Evolutionary conservation across 1,284 basidiomycete species (phyloP).

Genomic region (Phlebopus sp.): DNA sequence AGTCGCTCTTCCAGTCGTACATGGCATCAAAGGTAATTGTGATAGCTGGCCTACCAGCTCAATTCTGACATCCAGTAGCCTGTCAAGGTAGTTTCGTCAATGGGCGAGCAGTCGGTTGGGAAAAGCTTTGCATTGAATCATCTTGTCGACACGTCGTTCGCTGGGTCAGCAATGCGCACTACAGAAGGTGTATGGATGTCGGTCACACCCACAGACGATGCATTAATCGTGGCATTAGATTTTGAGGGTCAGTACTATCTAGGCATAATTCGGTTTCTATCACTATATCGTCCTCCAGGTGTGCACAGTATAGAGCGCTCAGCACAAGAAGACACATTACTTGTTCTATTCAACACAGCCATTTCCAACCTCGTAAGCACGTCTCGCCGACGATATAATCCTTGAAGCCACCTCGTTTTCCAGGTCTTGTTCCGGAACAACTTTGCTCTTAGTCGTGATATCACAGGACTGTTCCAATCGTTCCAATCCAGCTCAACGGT

Average conservation of each 20-base stretch:
- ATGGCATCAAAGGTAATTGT: constrained; percentile 50
- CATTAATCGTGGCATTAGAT: constrained; percentile 57
- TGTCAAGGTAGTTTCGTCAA: constrained; percentile 62
- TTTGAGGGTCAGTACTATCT: constrained; percentile 49
- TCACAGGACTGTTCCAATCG: constrained; percentile 58
- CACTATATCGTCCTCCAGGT: constrained; percentile 34
- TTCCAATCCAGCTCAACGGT: constrained; percentile 62
- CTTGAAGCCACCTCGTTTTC: not conserved
- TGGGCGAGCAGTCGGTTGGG: constrained; percentile 68
- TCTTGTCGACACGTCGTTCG: constrained; percentile 61
- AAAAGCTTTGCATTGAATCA: constrained; percentile 64
- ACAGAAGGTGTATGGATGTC: constrained; percentile 71
- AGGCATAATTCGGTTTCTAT: not conserved
- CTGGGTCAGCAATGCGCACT: constrained; percentile 65
- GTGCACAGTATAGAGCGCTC: constrained; percentile 64
- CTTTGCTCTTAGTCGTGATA: constrained; percentile 57
- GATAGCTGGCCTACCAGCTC: not conserved
- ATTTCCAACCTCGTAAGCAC: constrained; percentile 54
- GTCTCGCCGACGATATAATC: not conserved
- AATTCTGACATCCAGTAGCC: constrained; percentile 36
- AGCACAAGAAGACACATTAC: constrained; percentile 59
- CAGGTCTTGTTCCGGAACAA: constrained; percentile 66
- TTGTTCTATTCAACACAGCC: constrained; percentile 64
- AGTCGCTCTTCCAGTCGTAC: constrained; percentile 61
- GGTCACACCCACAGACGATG: constrained; percentile 55